Evolutionary conservation across 176 grass and related monocot species (phyloP), one percentile per base, ranked within the genome.

Genomic region (Lolium multiflorum): DNA sequence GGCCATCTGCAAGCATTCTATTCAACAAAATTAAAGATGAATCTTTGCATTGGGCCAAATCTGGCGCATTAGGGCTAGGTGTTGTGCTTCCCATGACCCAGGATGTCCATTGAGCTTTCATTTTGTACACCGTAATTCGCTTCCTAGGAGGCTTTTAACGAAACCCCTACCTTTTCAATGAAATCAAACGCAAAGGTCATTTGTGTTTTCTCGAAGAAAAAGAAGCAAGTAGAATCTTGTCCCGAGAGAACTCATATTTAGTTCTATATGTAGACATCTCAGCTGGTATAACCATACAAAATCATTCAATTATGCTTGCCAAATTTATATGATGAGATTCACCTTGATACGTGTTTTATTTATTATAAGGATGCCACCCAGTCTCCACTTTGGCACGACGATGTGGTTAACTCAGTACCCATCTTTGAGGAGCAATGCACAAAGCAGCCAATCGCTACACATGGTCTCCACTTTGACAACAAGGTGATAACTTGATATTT

Each of bases 221-320:
- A 35, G 21, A 79, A 79, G 37, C 20, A 79, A 79, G 13, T 61
- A 79, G 11, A 54, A 31, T 79, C 56, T 21, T 79, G 13, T 41
- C 76, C 38, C 28, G 10, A 12, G 20, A n/a, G 18, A 13, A 60
- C n/a, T 44, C 77, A 44, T 61, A 56, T n/a, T 38, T 18, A 61
- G 20, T 63, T 4, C 31, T 20, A 80, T 80, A 63, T 28, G n/a
- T 17, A 9, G 18, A 39, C 26, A 56, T 31, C 51, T 35, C 4
- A 56, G 9, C 4, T 56, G 2, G 49, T 76, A 31, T 20, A 76
- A 17, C 8, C 49, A 55, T 18, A 56, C 16, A 77, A 54, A 17
- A 56, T 11, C 25, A 37, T 37, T 56, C 7, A 52, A 56, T 77
- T 77, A 56, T 54, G 31, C 26, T 56, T 16, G 12, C 74, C 20